Conservation (phyloP, 163 green algal genomes). For the Chlorella variabilis region DNA sequence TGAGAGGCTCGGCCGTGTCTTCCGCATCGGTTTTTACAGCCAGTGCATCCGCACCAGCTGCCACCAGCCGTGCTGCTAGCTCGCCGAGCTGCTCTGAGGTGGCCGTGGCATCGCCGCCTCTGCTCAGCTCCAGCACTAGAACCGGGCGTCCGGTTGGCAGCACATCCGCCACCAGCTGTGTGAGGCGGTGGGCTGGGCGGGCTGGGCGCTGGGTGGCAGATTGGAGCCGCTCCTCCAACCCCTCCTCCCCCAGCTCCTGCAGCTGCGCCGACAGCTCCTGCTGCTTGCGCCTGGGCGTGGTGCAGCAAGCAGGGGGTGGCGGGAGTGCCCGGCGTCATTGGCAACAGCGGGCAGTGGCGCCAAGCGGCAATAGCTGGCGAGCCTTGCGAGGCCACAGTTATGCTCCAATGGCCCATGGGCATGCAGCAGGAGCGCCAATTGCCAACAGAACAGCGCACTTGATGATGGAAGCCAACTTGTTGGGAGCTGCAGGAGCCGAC, state of each 20-base stretch:
- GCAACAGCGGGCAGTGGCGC: too few relatives aligned
- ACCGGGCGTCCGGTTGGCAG: slow-evolving; percentile 60
- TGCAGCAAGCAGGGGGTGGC: too few relatives aligned
- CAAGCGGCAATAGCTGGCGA: too few relatives aligned
- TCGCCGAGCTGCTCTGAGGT: slow-evolving; percentile 55
- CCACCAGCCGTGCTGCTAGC: slow-evolving; percentile 53
- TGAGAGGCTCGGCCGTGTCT: slow-evolving; percentile 63
- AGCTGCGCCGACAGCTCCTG: slow-evolving; percentile 57
- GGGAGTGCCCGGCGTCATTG: too few relatives aligned
- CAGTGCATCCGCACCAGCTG: slow-evolving; percentile 73
- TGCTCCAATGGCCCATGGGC: too few relatives aligned
- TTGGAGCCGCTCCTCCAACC: slow-evolving; percentile 72
- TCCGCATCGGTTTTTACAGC: slow-evolving; percentile 72
- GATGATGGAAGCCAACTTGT: too few relatives aligned
- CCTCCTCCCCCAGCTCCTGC: slow-evolving; percentile 68
- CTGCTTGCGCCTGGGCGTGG: slow-evolving; percentile 59
- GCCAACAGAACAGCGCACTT: too few relatives aligned
- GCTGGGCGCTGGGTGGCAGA: slow-evolving; percentile 38
- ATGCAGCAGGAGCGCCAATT: too few relatives aligned
- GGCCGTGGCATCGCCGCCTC: neutral
- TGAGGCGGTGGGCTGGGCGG: slow-evolving; percentile 35
- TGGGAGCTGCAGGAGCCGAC: too few relatives aligned
- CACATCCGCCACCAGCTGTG: slow-evolving; percentile 54
- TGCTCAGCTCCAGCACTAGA: slow-evolving; percentile 71
- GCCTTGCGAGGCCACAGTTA: too few relatives aligned